Base-by-base conservation (phyloP, 495 filamentous ascomycete species). In the Letharia lupina region DNA sequence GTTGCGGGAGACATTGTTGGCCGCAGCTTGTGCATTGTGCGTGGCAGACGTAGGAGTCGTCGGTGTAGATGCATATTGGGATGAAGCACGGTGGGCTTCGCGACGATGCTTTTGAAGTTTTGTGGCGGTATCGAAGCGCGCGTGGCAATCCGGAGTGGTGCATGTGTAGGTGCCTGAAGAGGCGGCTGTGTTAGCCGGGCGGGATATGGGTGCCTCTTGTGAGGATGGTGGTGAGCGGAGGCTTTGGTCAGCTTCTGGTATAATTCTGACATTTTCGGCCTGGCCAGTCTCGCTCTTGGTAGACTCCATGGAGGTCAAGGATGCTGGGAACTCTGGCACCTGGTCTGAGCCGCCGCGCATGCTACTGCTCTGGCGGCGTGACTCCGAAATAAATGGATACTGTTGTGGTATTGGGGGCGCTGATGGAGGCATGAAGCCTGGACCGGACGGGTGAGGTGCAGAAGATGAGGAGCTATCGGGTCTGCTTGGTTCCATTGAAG, bases 31-130 rank as follows among this genome's bases (percentile, higher is more conserved):
- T 68, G 74, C 39, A 78, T 79, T 63, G 78, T 77, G 57, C 70
- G 75, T 78, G 23, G 77, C 77, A 60, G 81, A 77, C 2, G 80
- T 76, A 33, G 68, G 35, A n/a, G 74, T 72, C 11, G 72, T 75
- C 68, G 69, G 66, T 70, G 71, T 66, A 68, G 74, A 69, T 63
- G 73, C 54, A 78, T 69, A 39, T 75, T 76, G 56, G 77, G 80
- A 65, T 7, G 80, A 77, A 69, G 90, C 87, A 42, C 95, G 86
- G 74, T 98, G 94, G 4, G 85, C 90, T 73, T 98, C 95, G 31
- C 91, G 88, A 79, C 96, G 96, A 80, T 98, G 94, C 76, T 92
- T 93, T 74, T 97, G 91, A 35, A 98, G 84, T 73, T 91, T 87
- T 35, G 85, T 82, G 15, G 91, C 89, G 10, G 90, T 89, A 65